Percentiles rank a stretch among this genome's conserved stretches.
These are phyloP conservation scores for Rhodotorula sp. DNA, from an alignment of 1,284 basidiomycete species.

Conservation along the genomic window DNA sequence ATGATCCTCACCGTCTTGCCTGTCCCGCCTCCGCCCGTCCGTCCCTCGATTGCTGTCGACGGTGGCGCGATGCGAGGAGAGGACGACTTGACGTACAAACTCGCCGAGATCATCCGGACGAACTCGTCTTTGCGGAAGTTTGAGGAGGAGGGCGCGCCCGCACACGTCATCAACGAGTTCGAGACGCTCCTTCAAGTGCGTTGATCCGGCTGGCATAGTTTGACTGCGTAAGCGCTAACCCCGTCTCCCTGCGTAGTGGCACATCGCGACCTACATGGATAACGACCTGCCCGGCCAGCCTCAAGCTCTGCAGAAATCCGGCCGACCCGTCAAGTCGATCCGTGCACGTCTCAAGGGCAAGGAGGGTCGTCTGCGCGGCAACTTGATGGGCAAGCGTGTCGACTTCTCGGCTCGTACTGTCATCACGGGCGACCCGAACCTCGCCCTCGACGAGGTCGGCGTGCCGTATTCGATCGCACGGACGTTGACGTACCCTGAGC, in stretches of 20 bases:
- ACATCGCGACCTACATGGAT: slow-evolving; percentile 99
- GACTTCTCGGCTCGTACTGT: slow-evolving; percentile 99
- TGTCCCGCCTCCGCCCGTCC: slow-evolving; percentile 95
- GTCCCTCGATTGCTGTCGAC: slow-evolving; percentile 94
- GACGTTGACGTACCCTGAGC: slow-evolving; percentile 96
- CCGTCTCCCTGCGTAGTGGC: slow-evolving; percentile 61
- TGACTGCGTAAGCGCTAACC: not conserved
- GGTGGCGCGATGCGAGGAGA: slow-evolving; percentile 95
- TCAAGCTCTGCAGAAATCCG: slow-evolving; percentile 95
- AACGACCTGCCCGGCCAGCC: slow-evolving; percentile 99
- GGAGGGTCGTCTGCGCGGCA: slow-evolving; percentile 95
- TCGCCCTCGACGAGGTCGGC: slow-evolving; percentile 95
- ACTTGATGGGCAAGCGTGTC: slow-evolving; percentile 99
- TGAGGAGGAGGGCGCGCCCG: slow-evolving; percentile 95
- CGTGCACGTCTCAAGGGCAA: slow-evolving; percentile 98
- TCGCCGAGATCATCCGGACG: slow-evolving; percentile 95
- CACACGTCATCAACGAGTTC: slow-evolving; percentile 93
- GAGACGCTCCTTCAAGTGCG: slow-evolving; percentile 87
- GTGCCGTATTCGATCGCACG: slow-evolving; percentile 97
- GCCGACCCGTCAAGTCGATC: slow-evolving; percentile 96
- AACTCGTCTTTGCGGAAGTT: slow-evolving; percentile 87
- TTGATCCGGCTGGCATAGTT: not conserved
- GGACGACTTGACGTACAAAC: slow-evolving; percentile 98
- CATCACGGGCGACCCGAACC: slow-evolving; percentile 97
- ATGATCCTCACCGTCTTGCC: slow-evolving; percentile 99